Evolutionary conservation across 106 monocot genomes (phyloP), one percentile per base, ranked within the genome.

Genomic region (Phalaenopsis aphrodite): DNA sequence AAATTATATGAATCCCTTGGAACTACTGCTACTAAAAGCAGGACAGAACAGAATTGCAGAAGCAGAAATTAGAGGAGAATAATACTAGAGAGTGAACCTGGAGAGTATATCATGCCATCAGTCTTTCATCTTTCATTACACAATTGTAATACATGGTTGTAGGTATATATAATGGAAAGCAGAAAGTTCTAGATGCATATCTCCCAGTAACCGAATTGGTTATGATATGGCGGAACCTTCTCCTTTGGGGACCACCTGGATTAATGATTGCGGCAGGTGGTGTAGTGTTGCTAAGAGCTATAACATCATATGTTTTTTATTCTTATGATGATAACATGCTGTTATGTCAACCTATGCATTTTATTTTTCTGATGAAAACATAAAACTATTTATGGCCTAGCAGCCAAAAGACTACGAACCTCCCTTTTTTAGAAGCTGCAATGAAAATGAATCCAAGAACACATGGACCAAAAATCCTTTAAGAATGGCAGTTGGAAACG

Each of bases 401-500:
- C 93, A 99, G 99, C 99, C 99, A 79, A 88, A 84, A 52, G 94
- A 95, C 56, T 99, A 99, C 55, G 99, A 99, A 49, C 99, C 99
- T 76, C 99, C 99, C 72, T 95, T 99, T 83, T 99, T 99, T 77
- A 92, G 91, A 86, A 41, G 87, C 83, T 94, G 99, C 46, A 10
- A 87, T 77, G 94, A 91, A 23, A 90, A 83, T 78, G 99, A 99
- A 86, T 84, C 88, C 23, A 81, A 76, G 45, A 95, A 84, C 81
- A 65, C 45, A 66, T 99, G 99, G 99, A 83, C 81, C 41, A 99
- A 91, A 78, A 91, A 87, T 78, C 99, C 99, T 65, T 82, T 99
- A 56, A 94, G 86, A 85, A 95, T 95, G 93, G 89, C 95, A 68
- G 89, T 99, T 42, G 99, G 99, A 38, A 95, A 99, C 82, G 91